Evolutionary conservation across 2,329 filamentous ascomycete species (phyloP), one percentile per base, ranked within the genome.

Genomic region (Fusarium anthophilum): DNA sequence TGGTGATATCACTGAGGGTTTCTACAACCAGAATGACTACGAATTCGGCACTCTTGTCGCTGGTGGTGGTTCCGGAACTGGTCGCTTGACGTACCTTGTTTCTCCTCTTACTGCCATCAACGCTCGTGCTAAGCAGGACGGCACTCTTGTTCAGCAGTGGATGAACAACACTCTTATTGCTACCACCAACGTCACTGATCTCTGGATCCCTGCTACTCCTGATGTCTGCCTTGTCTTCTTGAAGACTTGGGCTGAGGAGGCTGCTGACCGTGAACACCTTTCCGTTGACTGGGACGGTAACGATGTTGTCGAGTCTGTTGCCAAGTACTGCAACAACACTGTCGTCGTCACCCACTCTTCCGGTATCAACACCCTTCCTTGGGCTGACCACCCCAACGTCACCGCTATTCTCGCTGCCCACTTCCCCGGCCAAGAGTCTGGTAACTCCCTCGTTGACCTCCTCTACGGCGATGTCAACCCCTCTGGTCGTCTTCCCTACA

Each of bases 401-500:
- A 92, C 91, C 69, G 88, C 90, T 38, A 88, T 94, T 18, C 81
- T 94, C 28, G 87, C 92, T 38, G 92, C 92, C 37, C 91, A 93
- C 80, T 87, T 93, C 20, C 92, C 92, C 0, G 92, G 92, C 14
- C 91, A 94, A 77, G 91, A 93, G 82, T 91, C 91, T 4, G 92
- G 92, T 32, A 86, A 90, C 76, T 91, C 91, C 3, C 83, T 94
- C 22, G 87, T 89, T 43, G 89, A 92, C 75, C 82, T 94, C 41
- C 85, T 94, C 6, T 94, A 90, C 77, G 92, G 92, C 66, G 88
- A 91, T 59, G 87, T 89, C 61, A 91, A 90, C 44, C 92, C 92
- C 30, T 91, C 89, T 66, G 92, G 92, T 13, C 90, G 91, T 74
- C 85, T 94, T 15, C 91, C 92, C 8, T 94, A 93, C 82, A 93